Percentiles rank a stretch among this genome's conserved stretches.
phyloP scores from a whole-genome alignment of 2,329 filamentous ascomycete genomes.

The Sclerotinia minor region DNA sequence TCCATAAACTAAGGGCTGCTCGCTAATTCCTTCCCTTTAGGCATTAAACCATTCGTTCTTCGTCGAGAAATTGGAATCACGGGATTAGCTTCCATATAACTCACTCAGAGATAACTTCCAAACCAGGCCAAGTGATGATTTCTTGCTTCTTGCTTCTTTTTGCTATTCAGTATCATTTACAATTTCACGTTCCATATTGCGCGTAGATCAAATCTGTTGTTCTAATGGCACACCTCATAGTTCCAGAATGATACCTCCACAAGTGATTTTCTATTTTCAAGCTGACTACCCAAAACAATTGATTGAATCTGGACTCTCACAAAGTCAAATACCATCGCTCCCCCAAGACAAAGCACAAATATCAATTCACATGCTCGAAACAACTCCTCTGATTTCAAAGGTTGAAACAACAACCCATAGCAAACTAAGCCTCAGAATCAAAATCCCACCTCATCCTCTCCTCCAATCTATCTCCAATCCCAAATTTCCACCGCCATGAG shows the following conservation, averaged over 20 bases:
- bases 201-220: not conserved
- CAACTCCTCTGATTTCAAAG: not conserved
- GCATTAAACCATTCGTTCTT: conserved; percentile 23
- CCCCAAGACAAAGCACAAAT: not conserved
- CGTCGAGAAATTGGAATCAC: not conserved
- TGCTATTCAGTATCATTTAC: not conserved
- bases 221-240: not conserved
- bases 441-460: not conserved
- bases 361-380: not conserved
- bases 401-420: not conserved
- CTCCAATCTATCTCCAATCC: not conserved
- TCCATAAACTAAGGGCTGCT: not conserved
- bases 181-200: not conserved
- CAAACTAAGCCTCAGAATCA: too few species aligned
- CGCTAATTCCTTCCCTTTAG: conserved; percentile 7
- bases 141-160: not conserved
- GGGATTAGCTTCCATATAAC: not conserved
- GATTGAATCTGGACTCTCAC: too few species aligned
- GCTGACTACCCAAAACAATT: not conserved
- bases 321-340: not conserved
- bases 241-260: not conserved
- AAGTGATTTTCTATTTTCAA: not conserved
- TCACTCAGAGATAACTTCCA: not conserved
- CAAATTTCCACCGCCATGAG: not conserved
- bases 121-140: not conserved